These are phyloP conservation scores for Candida sonorensis DNA, from an alignment of 805 yeast species.

Conservation along the genomic window DNA sequence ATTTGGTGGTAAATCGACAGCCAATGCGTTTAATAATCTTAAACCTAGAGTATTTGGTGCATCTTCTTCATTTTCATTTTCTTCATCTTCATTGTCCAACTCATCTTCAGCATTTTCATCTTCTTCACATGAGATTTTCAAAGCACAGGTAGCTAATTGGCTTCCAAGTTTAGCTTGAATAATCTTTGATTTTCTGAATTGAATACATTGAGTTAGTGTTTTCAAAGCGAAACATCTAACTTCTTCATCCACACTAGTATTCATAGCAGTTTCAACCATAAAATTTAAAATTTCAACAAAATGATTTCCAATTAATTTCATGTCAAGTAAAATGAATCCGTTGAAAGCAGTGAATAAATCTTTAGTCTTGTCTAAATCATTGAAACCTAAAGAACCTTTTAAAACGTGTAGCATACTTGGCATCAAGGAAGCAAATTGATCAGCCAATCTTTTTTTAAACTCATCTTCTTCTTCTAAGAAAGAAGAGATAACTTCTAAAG, in stretches of 20 bases:
- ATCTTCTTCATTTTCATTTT: conserved; percentile 89
- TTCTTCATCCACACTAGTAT: conserved; percentile 67
- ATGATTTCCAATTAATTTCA: conserved; percentile 70
- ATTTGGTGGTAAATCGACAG: conserved; percentile 84
- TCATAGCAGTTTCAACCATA: conserved; percentile 68
- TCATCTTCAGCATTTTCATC: conserved; percentile 74
- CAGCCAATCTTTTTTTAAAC: conserved; percentile 33
- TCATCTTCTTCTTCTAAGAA: conserved; percentile 56
- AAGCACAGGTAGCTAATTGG: conserved; percentile 63
- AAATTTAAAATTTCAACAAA: conserved; percentile 63
- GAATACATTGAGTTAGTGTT: conserved; percentile 71
- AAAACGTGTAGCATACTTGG: conserved; percentile 80
- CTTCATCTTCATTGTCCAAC: conserved; percentile 74
- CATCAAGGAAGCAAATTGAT: conserved; percentile 54
- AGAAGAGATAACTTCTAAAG: conserved; percentile 65
- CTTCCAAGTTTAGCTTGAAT: conserved; percentile 80
- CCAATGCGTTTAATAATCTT: conserved; percentile 69
- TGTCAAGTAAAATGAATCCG: conserved; percentile 68
- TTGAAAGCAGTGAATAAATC: conserved; percentile 80
- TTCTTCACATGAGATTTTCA: conserved; percentile 71
- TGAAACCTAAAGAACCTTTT: conserved; percentile 61
- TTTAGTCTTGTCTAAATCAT: conserved; percentile 66
- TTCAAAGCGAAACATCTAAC: conserved; percentile 77
- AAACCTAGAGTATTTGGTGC: conserved; percentile 72
- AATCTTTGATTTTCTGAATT: conserved; percentile 76